These are phyloP conservation scores for Thermothielavioides terrestris DNA, from an alignment of 495 filamentous ascomycete species.

Conservation along the genomic window DNA sequence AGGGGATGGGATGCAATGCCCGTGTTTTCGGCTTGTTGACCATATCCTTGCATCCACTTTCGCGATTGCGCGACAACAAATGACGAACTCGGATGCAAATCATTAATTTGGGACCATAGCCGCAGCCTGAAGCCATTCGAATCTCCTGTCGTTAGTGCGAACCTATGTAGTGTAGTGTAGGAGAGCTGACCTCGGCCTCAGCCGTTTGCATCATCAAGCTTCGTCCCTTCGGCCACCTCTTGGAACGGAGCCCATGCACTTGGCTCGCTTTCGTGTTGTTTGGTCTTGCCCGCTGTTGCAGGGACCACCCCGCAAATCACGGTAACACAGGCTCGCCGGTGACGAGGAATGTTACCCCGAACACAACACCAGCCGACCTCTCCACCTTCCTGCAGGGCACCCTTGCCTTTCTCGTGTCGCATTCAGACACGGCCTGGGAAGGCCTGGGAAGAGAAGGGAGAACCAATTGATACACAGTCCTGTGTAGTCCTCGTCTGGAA, in stretches of 20 bases:
- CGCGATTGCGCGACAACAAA: neutral
- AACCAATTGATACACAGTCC: neutral
- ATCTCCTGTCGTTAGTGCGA: neutral
- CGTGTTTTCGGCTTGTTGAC: constrained; percentile 3
- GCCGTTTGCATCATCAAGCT: neutral
- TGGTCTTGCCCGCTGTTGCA: too few species aligned
- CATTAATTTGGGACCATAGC: constrained; percentile 6
- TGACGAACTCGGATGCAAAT: neutral
- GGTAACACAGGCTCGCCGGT: neutral
- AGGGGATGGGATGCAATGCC: neutral
- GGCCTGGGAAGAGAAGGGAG: too few species aligned
- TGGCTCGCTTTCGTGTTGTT: too few species aligned
- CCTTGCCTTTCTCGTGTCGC: neutral
- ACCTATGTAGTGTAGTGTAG: too few species aligned
- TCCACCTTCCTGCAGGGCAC: neutral
- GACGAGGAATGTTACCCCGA: too few species aligned
- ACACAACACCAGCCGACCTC: neutral
- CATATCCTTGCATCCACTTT: constrained; percentile 1
- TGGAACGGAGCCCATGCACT: too few species aligned
- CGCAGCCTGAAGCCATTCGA: neutral
- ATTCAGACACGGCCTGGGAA: too few species aligned
- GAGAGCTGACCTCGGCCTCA: too few species aligned
- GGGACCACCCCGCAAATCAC: too few species aligned
- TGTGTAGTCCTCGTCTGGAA: neutral
- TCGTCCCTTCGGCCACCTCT: too few species aligned